Conservation (phyloP, 441 rosid genomes). For the Isatis lusitanica region DNA sequence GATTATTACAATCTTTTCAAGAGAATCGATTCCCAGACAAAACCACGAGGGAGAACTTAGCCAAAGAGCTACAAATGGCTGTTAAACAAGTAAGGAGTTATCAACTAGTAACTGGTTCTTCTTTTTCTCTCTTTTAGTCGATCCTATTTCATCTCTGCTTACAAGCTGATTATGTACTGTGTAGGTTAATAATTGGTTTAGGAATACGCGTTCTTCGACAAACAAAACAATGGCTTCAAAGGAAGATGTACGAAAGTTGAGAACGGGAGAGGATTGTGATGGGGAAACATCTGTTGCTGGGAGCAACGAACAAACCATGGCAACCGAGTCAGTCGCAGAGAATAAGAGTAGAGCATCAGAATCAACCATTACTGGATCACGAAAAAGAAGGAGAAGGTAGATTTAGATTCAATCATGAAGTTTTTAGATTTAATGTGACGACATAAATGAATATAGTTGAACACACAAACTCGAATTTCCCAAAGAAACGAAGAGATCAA, state of each 20-base stretch:
- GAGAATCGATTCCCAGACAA: constrained; percentile 77
- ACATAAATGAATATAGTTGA: constrained; percentile 6
- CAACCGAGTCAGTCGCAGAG: constrained; percentile 12
- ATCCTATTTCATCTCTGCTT: neutral
- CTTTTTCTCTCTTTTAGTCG: neutral
- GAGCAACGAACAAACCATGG: constrained; percentile 23
- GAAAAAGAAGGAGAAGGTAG: constrained; percentile 35
- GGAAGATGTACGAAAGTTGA: constrained; percentile 25
- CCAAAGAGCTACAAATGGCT: constrained; percentile 66
- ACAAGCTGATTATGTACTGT: constrained; percentile 7
- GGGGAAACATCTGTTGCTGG: constrained; percentile 22
- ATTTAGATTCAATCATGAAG: neutral
- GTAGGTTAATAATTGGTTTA: constrained; percentile 89
- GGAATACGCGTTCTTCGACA: constrained; percentile 57
- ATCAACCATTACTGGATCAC: constrained; percentile 18
- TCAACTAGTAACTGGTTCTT: neutral
- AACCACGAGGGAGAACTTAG: constrained; percentile 57
- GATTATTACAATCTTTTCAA: constrained; percentile 52
- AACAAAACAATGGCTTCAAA: constrained; percentile 33
- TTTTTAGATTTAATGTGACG: neutral
- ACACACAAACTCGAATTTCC: neutral
- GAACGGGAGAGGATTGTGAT: neutral
- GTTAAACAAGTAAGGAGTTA: constrained; percentile 54
- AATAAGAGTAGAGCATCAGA: constrained; percentile 3
- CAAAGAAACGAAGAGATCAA: neutral